Conservation (phyloP, 495 filamentous ascomycete genomes). For the Aspergillus homomorphus region DNA sequence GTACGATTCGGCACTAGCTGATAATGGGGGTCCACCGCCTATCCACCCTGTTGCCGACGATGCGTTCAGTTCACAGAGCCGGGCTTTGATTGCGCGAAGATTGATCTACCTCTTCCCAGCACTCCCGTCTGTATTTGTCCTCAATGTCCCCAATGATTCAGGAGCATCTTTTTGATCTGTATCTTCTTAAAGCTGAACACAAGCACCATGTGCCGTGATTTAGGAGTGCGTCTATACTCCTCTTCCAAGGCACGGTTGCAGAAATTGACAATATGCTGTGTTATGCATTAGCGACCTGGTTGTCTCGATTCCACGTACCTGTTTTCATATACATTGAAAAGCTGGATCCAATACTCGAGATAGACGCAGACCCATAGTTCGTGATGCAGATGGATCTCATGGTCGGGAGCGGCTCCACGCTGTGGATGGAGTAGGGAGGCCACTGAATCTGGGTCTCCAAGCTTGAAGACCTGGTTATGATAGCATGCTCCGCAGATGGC, state of each 20-base stretch:
- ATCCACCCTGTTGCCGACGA: neutral
- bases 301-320: too few relatives aligned
- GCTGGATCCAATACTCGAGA: neutral
- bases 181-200: neutral
- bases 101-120: neutral
- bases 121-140: neutral
- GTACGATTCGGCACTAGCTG: neutral
- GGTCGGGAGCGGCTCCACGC: neutral
- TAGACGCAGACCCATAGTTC: neutral
- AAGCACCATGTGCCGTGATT: too few relatives aligned
- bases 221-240: too few relatives aligned
- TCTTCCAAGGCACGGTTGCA: too few relatives aligned
- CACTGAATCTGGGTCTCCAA: neutral
- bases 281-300: too few relatives aligned
- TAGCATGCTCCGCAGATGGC: neutral
- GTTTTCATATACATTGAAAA: too few relatives aligned
- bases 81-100: neutral
- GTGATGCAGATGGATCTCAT: neutral
- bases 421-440: neutral
- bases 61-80: neutral
- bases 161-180: neutral
- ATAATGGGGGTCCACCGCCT: neutral
- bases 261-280: too few relatives aligned
- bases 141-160: neutral
- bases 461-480: too few relatives aligned